These are phyloP conservation scores for Parmales sp. DNA, from an alignment of 108 stramenopile species.

Conservation along the genomic window DNA sequence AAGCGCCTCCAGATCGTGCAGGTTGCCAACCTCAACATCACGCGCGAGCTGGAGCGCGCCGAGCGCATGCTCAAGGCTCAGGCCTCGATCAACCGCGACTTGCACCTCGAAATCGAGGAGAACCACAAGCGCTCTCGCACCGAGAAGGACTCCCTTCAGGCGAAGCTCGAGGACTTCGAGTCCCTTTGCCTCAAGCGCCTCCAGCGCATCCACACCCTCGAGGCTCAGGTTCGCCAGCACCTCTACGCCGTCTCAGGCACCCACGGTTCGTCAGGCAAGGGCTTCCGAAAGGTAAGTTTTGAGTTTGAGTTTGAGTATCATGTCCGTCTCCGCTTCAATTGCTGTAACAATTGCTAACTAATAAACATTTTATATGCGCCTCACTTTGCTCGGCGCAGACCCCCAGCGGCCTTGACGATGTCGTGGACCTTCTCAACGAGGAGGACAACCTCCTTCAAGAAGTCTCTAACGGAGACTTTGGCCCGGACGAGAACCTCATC, in stretches of 20 bases:
- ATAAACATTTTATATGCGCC: neutral
- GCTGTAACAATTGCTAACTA: too few relatives aligned
- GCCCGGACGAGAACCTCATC: conserved; percentile 48
- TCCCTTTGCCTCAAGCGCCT: conserved; percentile 29
- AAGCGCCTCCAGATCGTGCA: conserved; percentile 38
- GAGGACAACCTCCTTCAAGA: conserved; percentile 26
- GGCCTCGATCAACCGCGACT: conserved; percentile 43
- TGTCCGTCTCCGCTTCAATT: too few relatives aligned
- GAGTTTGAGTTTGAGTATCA: too few relatives aligned
- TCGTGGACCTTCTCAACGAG: conserved; percentile 11
- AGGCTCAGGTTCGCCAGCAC: conserved; percentile 38
- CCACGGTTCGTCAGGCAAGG: too few relatives aligned
- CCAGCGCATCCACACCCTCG: conserved; percentile 29
- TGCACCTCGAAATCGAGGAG: conserved; percentile 46
- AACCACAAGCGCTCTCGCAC: conserved; percentile 6
- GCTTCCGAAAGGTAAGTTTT: too few relatives aligned
- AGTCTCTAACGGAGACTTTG: conserved; percentile 26
- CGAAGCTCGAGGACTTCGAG: conserved; percentile 36
- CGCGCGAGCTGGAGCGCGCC: conserved; percentile 38
- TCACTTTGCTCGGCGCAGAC: conserved; percentile 13
- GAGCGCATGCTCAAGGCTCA: conserved; percentile 60
- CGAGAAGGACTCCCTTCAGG: conserved; percentile 27
- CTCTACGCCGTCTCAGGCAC: neutral
- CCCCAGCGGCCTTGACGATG: conserved; percentile 16
- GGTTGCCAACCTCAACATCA: conserved; percentile 31